Conservation (phyloP, 1,139 yeast genomes). For the Arxiozyma slooffiae region DNA sequence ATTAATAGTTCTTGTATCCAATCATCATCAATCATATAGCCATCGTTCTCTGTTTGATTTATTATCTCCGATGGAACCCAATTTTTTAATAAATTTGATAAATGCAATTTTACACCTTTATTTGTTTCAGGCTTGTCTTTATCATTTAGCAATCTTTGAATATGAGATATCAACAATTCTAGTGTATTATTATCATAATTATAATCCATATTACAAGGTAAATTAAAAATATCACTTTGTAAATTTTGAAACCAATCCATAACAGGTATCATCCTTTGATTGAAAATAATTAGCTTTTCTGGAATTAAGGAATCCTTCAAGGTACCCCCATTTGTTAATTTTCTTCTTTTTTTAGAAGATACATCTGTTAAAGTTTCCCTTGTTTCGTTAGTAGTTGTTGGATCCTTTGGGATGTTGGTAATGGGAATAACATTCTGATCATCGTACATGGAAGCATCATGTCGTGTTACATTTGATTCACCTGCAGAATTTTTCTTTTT, state of each 20-base stretch:
- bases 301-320: not conserved
- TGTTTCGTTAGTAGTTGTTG: not conserved
- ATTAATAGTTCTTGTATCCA: conserved; percentile 16
- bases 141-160: conserved; percentile 12
- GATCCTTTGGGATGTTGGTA: not conserved
- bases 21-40: conserved; percentile 18
- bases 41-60: conserved; percentile 3
- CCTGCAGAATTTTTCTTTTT: not conserved
- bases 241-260: conserved; percentile 15
- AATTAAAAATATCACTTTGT: conserved; percentile 2
- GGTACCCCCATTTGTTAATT: not conserved
- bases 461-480: not conserved
- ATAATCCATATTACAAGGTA: conserved; percentile 3
- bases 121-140: not conserved
- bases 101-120: conserved; percentile 10
- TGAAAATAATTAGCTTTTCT: conserved; percentile 5
- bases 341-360: not conserved
- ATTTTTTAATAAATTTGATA: conserved; percentile 13
- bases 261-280: conserved; percentile 7
- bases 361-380: not conserved
- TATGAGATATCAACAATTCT: conserved; percentile 13
- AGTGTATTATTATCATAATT: conserved; percentile 16
- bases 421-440: conserved; percentile 8
- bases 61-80: not conserved
- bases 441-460: conserved; percentile 19